Conservation (phyloP, 768 basidiomycete genomes). For the Phylloporus rhodoxanthus region DNA sequence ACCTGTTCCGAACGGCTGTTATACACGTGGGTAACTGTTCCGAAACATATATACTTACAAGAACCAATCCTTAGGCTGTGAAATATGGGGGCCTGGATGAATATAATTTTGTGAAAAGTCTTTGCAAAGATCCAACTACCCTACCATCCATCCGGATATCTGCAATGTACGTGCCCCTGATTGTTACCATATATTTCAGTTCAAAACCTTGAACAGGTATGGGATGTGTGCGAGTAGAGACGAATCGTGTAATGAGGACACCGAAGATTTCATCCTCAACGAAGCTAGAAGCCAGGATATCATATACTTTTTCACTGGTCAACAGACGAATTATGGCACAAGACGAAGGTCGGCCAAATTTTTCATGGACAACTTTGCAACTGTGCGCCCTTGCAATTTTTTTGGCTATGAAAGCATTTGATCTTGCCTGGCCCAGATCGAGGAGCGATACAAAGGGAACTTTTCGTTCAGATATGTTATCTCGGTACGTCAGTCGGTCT, state of each 20-base stretch:
- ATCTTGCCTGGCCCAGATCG: constrained; percentile 36
- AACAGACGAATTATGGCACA: constrained; percentile 50
- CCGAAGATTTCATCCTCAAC: constrained; percentile 52
- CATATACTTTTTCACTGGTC: constrained; percentile 55
- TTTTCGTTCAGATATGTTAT: constrained; percentile 51
- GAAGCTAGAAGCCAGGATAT: constrained; percentile 59
- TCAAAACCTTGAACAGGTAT: constrained; percentile 34
- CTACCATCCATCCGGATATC: constrained; percentile 61
- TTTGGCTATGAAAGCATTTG: background rate
- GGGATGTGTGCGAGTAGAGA: constrained; percentile 63
- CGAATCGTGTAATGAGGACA: constrained; percentile 50
- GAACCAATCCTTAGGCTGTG: constrained; percentile 46
- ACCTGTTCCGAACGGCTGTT: constrained; percentile 60
- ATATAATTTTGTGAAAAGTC: constrained; percentile 62
- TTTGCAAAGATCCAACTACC: constrained; percentile 68
- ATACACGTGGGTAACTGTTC: constrained; percentile 37
- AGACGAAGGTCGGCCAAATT: constrained; percentile 51
- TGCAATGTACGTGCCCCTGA: constrained; percentile 49
- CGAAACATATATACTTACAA: background rate
- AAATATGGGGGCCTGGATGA: constrained; percentile 68
- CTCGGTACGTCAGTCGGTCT: constrained; percentile 34
- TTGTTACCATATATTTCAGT: background rate
- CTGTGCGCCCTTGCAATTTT: constrained; percentile 34
- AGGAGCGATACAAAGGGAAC: constrained; percentile 67
- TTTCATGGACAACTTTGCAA: constrained; percentile 65